Evolutionary conservation across 441 rosid species (phyloP).

Genomic region (Bruguiera hainesii): DNA sequence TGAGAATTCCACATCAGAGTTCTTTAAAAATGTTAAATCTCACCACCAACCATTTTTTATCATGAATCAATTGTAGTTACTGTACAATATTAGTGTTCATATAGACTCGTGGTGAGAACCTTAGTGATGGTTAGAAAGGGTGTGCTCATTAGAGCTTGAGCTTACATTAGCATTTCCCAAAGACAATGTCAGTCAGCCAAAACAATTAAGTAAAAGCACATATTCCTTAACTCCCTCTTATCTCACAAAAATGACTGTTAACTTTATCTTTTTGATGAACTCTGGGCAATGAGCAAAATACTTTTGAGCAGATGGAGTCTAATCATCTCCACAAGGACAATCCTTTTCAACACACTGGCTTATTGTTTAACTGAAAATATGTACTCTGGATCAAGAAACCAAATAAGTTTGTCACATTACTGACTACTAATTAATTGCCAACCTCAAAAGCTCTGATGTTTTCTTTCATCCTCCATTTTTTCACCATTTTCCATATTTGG

Average conservation of each 20-base stretch:
- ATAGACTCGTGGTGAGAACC: too few relatives aligned
- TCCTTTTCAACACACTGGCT: too few relatives aligned
- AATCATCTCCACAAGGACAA: not conserved
- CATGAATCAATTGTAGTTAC: too few relatives aligned
- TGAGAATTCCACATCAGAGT: too few relatives aligned
- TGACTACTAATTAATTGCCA: not conserved
- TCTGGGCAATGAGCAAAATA: not conserved
- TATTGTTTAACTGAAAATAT: not conserved
- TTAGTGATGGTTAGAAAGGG: too few relatives aligned
- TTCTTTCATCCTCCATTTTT: not conserved
- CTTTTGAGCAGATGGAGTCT: not conserved
- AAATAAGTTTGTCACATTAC: not conserved
- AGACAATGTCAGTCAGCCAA: not conserved
- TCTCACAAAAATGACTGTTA: not conserved
- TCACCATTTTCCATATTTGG: not conserved
- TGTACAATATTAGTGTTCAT: too few relatives aligned
- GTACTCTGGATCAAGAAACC: not conserved
- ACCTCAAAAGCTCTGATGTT: not conserved
- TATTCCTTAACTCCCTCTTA: not conserved
- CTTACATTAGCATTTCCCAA: too few relatives aligned
- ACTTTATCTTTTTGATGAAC: not conserved
- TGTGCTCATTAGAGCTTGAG: too few relatives aligned
- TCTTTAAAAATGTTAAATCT: too few relatives aligned
- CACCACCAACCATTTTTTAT: too few relatives aligned
- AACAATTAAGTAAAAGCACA: not conserved